Conservation (phyloP, 305 asterid genomes). For the Rubia peregrina region DNA sequence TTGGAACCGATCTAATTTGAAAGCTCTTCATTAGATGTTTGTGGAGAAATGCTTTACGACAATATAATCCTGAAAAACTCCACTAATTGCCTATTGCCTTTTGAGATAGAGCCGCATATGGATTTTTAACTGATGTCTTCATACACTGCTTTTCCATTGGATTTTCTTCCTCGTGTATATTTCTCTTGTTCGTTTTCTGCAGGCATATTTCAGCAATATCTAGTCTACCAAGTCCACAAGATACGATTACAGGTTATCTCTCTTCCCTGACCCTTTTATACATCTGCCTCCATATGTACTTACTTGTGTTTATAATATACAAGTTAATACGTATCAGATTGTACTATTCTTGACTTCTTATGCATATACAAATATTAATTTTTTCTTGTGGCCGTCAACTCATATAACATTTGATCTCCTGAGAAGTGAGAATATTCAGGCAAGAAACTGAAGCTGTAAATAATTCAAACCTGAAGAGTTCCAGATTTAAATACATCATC, state of each 20-base stretch:
- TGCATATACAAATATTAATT: too few species aligned
- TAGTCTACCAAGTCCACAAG: constrained; percentile 89
- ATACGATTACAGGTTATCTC: constrained; percentile 80
- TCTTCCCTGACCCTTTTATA: not conserved
- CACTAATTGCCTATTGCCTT: not conserved
- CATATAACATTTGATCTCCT: not conserved
- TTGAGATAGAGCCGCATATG: not conserved
- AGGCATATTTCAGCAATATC: constrained; percentile 91
- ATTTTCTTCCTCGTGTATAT: not conserved
- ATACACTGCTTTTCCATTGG: not conserved
- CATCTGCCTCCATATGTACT: not conserved
- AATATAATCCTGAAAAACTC: not conserved
- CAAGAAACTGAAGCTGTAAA: not conserved
- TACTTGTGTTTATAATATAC: not conserved
- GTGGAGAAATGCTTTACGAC: not conserved
- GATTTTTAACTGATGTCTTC: not conserved
- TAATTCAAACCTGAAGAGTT: not conserved
- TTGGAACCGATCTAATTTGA: not conserved
- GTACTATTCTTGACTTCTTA: not conserved
- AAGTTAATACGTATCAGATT: not conserved
- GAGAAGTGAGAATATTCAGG: not conserved
- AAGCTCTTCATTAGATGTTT: not conserved
- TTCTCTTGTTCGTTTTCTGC: constrained; percentile 13
- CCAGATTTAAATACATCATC: not conserved
- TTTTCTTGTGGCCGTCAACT: not conserved